These are phyloP conservation scores for Fusarium sororula DNA, from an alignment of 2,329 filamentous ascomycete species.

Conservation along the genomic window DNA sequence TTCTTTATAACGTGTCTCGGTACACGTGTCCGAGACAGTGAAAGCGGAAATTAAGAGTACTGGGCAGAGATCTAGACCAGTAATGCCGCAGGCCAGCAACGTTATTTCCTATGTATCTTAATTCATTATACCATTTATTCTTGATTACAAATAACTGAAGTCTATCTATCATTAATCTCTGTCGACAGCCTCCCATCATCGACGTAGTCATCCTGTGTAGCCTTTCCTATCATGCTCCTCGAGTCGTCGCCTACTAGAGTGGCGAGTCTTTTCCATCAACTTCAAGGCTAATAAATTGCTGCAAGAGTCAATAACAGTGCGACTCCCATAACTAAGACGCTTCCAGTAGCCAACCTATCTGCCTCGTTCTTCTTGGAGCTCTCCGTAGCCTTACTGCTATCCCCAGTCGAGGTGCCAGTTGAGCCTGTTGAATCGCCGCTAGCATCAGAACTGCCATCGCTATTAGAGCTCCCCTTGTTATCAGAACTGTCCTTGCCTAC, in stretches of 20 bases:
- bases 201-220: too few species aligned
- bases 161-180: too few species aligned
- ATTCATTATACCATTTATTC: too few species aligned
- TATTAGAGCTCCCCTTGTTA: neutral
- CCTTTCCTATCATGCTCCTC: neutral
- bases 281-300: fast-evolving
- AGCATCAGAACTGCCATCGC: too few species aligned
- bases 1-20: neutral
- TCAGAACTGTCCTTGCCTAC: neutral
- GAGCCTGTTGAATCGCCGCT: neutral
- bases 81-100: too few species aligned
- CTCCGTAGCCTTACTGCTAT: neutral
- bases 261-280: neutral
- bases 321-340: fast-evolving
- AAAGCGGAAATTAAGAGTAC: too few species aligned
- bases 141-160: fast-evolving
- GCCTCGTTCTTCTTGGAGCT: neutral
- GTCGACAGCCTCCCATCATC: fast-evolving
- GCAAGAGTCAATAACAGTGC: neutral
- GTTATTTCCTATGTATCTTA: too few species aligned
- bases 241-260: neutral
- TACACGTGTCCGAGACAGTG: too few species aligned
- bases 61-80: too few species aligned
- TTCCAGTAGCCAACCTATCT: neutral
- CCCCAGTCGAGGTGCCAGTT: neutral